A percentile compares a stretch with the other conserved stretches of the same genome.
These are phyloP conservation scores for Phyllosticta ampelicida DNA, from an alignment of 2,329 filamentous ascomycete species.

Conservation along the genomic window DNA sequence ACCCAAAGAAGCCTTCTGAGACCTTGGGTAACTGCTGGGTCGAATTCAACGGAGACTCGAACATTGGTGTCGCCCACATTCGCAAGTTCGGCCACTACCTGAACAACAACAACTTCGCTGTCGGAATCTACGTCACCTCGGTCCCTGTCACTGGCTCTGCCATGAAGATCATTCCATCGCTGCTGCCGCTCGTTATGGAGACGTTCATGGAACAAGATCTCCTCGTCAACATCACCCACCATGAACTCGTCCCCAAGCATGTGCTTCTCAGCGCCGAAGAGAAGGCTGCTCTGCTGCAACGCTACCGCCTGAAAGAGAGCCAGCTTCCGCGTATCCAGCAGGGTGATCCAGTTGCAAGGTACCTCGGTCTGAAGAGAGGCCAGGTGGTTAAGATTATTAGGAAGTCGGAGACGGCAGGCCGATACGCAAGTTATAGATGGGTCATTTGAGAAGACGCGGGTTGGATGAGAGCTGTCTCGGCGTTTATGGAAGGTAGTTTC, in stretches of 20 bases:
- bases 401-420: slow-evolving; percentile 85
- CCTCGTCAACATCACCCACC: slow-evolving; percentile 94
- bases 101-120: slow-evolving; percentile 69
- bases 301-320: slow-evolving; percentile 94
- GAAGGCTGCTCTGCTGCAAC: slow-evolving; percentile 71
- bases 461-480: neutral
- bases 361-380: slow-evolving; percentile 78
- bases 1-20: slow-evolving; percentile 55
- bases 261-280: slow-evolving; percentile 83
- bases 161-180: slow-evolving; percentile 71
- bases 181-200: slow-evolving; percentile 74
- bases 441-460: slow-evolving; percentile 26
- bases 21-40: slow-evolving; percentile 85
- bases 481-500: slow-evolving; percentile 9
- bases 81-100: slow-evolving; percentile 80
- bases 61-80: slow-evolving; percentile 84
- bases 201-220: slow-evolving; percentile 93
- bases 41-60: slow-evolving; percentile 74
- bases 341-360: slow-evolving; percentile 85
- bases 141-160: slow-evolving; percentile 76
- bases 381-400: slow-evolving; percentile 98
- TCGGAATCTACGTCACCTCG: slow-evolving; percentile 81
- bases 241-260: slow-evolving; percentile 92
- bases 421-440: slow-evolving; percentile 91
- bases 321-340: slow-evolving; percentile 87